Evolutionary conservation across 495 filamentous ascomycete species (phyloP).

Genomic region (Filosporella fistucella): DNA sequence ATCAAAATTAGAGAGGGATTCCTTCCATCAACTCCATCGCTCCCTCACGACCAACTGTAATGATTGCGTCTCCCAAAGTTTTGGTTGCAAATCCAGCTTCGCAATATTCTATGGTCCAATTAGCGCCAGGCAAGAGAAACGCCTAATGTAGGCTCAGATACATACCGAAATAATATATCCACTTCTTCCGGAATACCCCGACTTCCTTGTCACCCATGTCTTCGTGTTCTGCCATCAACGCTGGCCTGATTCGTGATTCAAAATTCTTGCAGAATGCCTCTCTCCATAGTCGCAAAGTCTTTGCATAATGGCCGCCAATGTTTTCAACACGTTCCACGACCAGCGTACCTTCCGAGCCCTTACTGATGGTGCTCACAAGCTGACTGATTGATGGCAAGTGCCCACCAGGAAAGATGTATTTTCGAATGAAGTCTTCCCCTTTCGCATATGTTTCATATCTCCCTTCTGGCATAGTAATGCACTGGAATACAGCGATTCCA

Average conservation of each 20-base stretch:
- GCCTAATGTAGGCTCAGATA: too few species aligned
- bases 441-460: conserved; percentile 41
- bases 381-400: conserved; percentile 64
- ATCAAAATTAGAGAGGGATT: conserved; percentile 45
- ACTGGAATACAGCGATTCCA: conserved; percentile 67
- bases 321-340: conserved; percentile 61
- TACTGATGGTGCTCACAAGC: conserved; percentile 53
- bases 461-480: conserved; percentile 69
- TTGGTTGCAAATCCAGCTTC: conserved; percentile 69
- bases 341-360: conserved; percentile 50
- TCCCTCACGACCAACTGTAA: conserved; percentile 62
- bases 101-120: conserved; percentile 69
- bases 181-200: conserved; percentile 63
- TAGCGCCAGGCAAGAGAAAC: too few species aligned
- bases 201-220: conserved; percentile 52
- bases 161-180: conserved; percentile 33
- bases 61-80: conserved; percentile 65
- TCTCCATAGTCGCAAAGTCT: conserved; percentile 61
- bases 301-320: conserved; percentile 67
- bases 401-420: conserved; percentile 72
- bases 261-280: conserved; percentile 61
- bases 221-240: conserved; percentile 45
- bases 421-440: conserved; percentile 58
- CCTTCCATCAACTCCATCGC: conserved; percentile 62
- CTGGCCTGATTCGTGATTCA: conserved; percentile 47